A percentile compares a stretch with the other conserved stretches of the same genome.
Evolutionary conservation across 2,329 filamentous ascomycete genomes (phyloP).

Genomic region (Nakataea oryzae): DNA sequence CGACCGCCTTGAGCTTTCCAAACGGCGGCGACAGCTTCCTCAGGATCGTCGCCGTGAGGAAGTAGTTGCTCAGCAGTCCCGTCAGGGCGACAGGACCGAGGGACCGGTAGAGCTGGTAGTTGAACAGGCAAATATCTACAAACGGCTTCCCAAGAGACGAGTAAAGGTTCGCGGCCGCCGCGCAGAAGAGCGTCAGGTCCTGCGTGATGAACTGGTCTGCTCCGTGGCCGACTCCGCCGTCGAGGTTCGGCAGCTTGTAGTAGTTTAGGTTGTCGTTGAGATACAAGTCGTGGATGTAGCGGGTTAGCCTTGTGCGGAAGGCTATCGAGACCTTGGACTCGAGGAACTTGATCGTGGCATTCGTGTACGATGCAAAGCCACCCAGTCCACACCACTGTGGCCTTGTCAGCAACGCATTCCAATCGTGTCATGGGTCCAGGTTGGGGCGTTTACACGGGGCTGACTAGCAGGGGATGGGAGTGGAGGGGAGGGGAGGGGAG

Average conservation of each 20-base stretch:
- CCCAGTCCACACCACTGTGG: constrained; percentile 80
- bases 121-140: constrained; percentile 96
- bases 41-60: constrained; percentile 83
- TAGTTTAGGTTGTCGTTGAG: constrained; percentile 92
- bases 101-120: constrained; percentile 90
- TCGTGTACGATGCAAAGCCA: constrained; percentile 89
- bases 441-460: no score
- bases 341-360: constrained; percentile 97
- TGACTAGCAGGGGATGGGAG: no score
- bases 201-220: constrained; percentile 98
- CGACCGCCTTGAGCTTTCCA: constrained; percentile 91
- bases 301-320: constrained; percentile 85
- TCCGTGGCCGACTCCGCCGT: constrained; percentile 83
- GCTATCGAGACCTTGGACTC: constrained; percentile 98
- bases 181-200: constrained; percentile 91
- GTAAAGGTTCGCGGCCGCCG: constrained; percentile 82
- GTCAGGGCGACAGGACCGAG: constrained; percentile 80
- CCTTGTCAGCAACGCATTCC: constrained; percentile 8
- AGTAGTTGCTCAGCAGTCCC: constrained; percentile 84
- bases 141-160: constrained; percentile 96
- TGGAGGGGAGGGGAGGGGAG: not conserved
- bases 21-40: constrained; percentile 87
- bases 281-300: constrained; percentile 96
- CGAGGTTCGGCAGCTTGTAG: constrained; percentile 87
- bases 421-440: no score